These are phyloP conservation scores for Phoma sp. DNA, from an alignment of 2,329 filamentous ascomycete species.

Conservation along the genomic window DNA sequence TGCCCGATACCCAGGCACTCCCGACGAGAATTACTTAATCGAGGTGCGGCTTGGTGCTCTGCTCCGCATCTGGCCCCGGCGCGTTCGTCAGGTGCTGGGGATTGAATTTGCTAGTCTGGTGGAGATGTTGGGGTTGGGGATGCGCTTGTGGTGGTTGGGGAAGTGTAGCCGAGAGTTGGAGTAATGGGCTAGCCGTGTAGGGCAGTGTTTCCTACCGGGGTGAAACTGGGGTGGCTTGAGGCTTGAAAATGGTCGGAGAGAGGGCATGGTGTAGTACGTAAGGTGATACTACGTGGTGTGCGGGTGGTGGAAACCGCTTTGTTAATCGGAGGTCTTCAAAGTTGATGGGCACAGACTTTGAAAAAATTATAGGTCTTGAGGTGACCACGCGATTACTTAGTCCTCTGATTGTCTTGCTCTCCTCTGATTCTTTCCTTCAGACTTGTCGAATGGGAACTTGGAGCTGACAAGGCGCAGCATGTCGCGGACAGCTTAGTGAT, in stretches of 20 bases:
- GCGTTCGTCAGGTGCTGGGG: slow-evolving; percentile 16
- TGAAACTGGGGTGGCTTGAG: slow-evolving; percentile 12
- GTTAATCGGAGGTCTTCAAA: no score
- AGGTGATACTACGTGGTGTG: slow-evolving; percentile 9
- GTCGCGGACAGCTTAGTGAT: no score
- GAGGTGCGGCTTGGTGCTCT: background rate
- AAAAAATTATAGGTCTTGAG: no score
- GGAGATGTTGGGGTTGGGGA: slow-evolving; percentile 13
- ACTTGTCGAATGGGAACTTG: no score
- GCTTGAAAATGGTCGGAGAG: background rate
- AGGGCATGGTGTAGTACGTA: slow-evolving; percentile 10
- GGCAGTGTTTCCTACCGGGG: slow-evolving; percentile 1
- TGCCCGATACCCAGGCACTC: slow-evolving; percentile 6
- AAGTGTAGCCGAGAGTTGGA: slow-evolving; percentile 1
- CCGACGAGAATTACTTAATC: slow-evolving; percentile 10
- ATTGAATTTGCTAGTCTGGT: slow-evolving; percentile 22
- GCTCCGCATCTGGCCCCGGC: slow-evolving; percentile 3
- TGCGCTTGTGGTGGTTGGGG: slow-evolving; percentile 9
- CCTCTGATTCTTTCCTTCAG: no score
- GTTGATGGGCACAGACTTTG: no score
- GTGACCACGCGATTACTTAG: no score
- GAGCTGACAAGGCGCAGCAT: no score
- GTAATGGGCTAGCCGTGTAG: slow-evolving; percentile 5
- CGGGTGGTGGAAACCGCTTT: background rate
- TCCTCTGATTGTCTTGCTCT: no score